Evolutionary conservation across 2,329 filamentous ascomycete species (phyloP).

Genomic region (Venturia asperata): DNA sequence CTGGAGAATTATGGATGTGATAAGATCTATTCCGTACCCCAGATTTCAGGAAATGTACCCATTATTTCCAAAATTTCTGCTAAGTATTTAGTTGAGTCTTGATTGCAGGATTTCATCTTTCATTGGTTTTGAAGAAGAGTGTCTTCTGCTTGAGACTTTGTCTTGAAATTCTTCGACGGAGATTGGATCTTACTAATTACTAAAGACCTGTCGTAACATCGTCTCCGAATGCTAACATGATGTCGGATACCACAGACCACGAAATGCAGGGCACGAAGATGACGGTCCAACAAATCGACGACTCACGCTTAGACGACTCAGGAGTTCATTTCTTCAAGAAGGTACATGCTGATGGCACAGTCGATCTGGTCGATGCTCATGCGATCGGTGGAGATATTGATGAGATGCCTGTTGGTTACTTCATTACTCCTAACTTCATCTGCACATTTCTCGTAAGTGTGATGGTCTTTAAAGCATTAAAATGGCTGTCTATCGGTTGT

Average conservation of each 20-base stretch:
- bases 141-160: background rate
- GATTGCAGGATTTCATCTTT: background rate
- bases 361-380: constrained; percentile 38
- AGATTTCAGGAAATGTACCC: background rate
- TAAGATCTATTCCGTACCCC: background rate
- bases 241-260: constrained; percentile 5
- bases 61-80: background rate
- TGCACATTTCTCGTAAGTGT: constrained; percentile 17
- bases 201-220: no score
- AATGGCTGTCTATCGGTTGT: background rate
- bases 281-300: constrained; percentile 7
- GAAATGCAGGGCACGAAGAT: background rate
- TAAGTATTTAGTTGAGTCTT: background rate
- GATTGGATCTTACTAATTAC: background rate
- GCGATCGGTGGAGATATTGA: constrained; percentile 39
- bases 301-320: background rate
- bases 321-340: constrained; percentile 26
- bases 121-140: background rate
- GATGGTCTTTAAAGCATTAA: background rate
- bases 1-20: background rate
- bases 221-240: no score
- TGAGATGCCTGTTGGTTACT: constrained; percentile 27
- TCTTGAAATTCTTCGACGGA: background rate
- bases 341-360: constrained; percentile 36
- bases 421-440: constrained; percentile 18